These are phyloP conservation scores for Phytophthora pisi DNA, from an alignment of 352 stramenopile species.

Conservation along the genomic window DNA sequence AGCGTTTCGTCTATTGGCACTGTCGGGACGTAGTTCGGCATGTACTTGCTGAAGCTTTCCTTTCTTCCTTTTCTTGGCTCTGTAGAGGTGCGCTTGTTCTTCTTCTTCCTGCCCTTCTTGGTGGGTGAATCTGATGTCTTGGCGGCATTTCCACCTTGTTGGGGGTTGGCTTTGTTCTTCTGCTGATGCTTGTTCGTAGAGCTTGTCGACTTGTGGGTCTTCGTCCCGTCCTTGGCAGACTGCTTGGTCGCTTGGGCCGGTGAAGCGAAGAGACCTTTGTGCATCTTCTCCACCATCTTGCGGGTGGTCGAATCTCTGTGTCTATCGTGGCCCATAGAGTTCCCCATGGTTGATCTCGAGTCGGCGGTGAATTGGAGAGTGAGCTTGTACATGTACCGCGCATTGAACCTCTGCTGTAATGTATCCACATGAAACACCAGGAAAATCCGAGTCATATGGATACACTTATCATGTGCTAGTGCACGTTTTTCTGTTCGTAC, in stretches of 20 bases:
- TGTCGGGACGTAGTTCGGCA: neutral
- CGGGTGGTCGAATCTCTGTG: neutral
- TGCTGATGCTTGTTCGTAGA: neutral
- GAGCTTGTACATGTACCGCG: neutral
- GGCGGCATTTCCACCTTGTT: neutral
- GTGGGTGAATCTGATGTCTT: neutral
- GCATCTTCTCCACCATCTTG: constrained; percentile 2
- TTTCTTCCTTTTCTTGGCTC: constrained; percentile 6
- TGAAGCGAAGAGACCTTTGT: constrained; percentile 4
- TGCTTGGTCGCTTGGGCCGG: neutral
- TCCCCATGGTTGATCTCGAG: neutral
- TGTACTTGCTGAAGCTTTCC: neutral
- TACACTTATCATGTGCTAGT: neutral
- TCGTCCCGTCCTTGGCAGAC: neutral
- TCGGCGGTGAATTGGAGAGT: neutral
- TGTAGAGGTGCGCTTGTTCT: neutral
- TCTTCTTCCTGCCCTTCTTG: neutral
- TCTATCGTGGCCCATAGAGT: neutral
- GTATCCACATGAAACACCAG: neutral
- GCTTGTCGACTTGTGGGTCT: neutral
- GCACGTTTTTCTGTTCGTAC: neutral
- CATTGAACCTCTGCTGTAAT: neutral
- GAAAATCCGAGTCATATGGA: neutral
- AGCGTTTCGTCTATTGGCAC: neutral
- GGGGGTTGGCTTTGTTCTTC: neutral